Evolutionary conservation across 176 grass and related monocot genomes (phyloP), one percentile per base, ranked within the genome.

Genomic region (Carex cristatella): DNA sequence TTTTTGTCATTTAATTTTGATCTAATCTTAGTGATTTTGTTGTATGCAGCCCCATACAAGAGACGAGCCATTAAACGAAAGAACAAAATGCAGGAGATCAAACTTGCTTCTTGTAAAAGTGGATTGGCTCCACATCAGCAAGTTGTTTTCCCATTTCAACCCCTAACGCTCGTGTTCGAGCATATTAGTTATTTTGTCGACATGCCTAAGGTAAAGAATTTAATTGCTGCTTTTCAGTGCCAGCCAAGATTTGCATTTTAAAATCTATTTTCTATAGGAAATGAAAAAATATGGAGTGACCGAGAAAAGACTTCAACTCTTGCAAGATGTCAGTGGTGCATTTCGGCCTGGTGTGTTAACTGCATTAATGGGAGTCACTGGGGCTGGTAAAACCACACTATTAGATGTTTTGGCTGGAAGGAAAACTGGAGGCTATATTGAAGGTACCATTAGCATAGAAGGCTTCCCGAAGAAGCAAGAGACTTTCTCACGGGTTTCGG

Each of bases 361-460:
- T 86, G 95, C 93, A 83, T 76, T 98, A 59, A 98, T 98, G 95
- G 95, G 95, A 42, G 79, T 98, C 58, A 98, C 95, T 56, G 95
- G 95, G 53, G 95, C 95, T 81, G 95, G 95, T 56, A 98, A 98
- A 84, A 98, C 95, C 84, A 98, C 95, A 85, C 51, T 98, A 75
- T 86, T 98, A 3, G 95, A 94, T 85, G 93, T 98, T 81, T 93
- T 94, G 76, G 93, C 89, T 83, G 95, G 95, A 89, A 93, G 95
- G 81, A 98, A 98, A 94, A 98, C 95, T 57, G 91, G 86, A 84
- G 95, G 93, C 13, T 90, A 85, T 72, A 94, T 93, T 67, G 88
- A 98, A 87, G 93, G 95, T 18, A 81, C 85, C 42, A 74, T 98
- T 79, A 94, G 60, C 53, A 94, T 98, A 91, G 86, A 82, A 76